These are phyloP conservation scores for Sisymbrium irio DNA, from an alignment of 345 rosid genomes.

Conservation along the genomic window DNA sequence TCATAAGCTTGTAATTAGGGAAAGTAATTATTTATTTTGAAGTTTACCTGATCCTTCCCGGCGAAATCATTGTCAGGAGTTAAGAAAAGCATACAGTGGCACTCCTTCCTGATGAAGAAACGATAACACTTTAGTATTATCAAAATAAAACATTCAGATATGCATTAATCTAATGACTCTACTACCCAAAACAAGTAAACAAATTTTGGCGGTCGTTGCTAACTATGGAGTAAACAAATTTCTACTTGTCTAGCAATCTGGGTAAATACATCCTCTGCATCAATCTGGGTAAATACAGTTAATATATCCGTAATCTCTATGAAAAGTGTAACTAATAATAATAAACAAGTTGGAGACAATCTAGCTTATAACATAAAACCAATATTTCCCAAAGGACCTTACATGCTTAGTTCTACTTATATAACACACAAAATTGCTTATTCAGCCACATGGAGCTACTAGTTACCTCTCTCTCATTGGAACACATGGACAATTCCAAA, in stretches of 20 bases:
- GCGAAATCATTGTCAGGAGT: constrained; percentile 97
- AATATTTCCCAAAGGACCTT: neutral
- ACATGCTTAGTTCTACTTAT: neutral
- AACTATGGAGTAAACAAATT: neutral
- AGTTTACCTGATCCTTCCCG: constrained; percentile 79
- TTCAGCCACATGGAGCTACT: neutral
- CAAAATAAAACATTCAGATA: neutral
- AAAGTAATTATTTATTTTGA: neutral
- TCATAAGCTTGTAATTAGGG: neutral
- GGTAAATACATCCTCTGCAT: neutral
- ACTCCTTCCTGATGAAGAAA: constrained; percentile 75
- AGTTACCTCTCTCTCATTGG: constrained; percentile 97
- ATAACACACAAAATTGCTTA: neutral
- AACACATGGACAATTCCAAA: constrained; percentile 98
- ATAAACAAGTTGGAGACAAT: neutral
- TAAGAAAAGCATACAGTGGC: constrained; percentile 99
- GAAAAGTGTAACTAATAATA: neutral
- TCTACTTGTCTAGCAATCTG: neutral
- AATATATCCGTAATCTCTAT: neutral
- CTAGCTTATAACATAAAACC: neutral
- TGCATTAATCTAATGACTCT: neutral
- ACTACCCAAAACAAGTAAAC: neutral
- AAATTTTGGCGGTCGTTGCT: neutral
- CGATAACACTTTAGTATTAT: neutral
- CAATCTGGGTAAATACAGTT: neutral